A percentile compares a stretch with the other conserved stretches of the same genome.
Evolutionary conservation across 2,329 filamentous ascomycete species (phyloP).

Genomic region (Cordyceps farinosa): DNA sequence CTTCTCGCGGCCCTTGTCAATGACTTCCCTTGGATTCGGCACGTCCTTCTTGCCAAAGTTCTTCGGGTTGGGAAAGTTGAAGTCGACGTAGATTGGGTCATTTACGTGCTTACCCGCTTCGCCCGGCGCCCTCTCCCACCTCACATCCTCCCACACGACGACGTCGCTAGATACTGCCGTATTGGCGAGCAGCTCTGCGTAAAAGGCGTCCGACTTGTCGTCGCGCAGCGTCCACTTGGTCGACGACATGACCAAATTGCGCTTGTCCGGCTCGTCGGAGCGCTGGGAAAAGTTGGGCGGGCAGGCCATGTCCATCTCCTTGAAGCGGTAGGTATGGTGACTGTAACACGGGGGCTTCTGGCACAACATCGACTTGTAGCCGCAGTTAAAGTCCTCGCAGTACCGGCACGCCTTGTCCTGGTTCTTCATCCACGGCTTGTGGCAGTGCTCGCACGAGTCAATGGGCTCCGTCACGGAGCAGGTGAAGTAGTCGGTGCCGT

Average conservation of each 20-base stretch:
- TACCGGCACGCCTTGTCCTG: background rate
- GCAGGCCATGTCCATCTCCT: background rate
- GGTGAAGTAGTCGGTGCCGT: background rate
- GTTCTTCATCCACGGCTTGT: background rate
- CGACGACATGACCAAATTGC: background rate
- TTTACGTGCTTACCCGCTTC: background rate
- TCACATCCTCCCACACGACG: background rate
- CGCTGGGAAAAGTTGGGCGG: constrained; percentile 5
- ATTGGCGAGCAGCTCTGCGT: background rate
- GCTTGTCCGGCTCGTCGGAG: background rate
- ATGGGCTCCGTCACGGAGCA: background rate
- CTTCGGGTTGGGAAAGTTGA: background rate
- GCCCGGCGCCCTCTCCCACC: background rate
- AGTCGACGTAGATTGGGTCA: background rate
- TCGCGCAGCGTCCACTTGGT: background rate
- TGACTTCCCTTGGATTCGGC: no score
- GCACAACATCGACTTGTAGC: background rate
- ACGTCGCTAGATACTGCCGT: background rate
- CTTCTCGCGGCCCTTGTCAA: no score
- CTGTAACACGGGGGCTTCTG: background rate
- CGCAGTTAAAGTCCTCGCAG: background rate
- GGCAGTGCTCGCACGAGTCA: background rate
- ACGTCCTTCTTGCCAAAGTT: background rate
- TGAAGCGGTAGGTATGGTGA: background rate
- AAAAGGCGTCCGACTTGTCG: background rate